Evolutionary conservation across 73 alveolate species (phyloP), one percentile per base, ranked within the genome.

Genomic region (Symbiodinium natans): DNA sequence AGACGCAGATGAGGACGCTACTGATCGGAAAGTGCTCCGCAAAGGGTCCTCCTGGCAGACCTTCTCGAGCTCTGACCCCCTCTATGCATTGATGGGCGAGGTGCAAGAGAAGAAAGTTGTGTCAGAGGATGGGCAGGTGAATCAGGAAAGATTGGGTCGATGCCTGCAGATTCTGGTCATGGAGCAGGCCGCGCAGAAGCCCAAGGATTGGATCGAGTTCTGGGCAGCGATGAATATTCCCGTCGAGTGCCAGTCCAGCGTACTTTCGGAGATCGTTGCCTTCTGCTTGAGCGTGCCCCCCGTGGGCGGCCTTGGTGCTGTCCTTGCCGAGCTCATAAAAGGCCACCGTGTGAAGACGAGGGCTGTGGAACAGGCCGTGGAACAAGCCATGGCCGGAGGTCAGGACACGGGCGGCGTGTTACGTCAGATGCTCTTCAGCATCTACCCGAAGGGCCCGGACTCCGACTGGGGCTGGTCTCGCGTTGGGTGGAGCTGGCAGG

Each of bases 11-110:
- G 40, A 63, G 27, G 80, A 63, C 38, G 9, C 38, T 11, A 36
- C 36, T 63, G 80, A 63, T 63, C 80, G 40, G 11, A 63, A 63
- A 27, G 43, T 43, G 43, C 41, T 74, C 25, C 84, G 84, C 23
- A 74, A 74, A 34, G 84, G 43, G 11, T 74, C 84, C 13, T 33
- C 43, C 40, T 90, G 97, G 97, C 77, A 42, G 19, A 68, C 46
- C 88, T 90, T 90, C 88, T 31, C 41, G 27, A 40, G 88, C 89
- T 71, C 82, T 42, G 97, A 90, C 54, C 97, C 97, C 21, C 89
- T 90, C 41, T 90, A 90, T 43, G 97, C 97, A 8, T n/a, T 90
- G 46, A 90, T 63, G 97, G 97, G 97, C 36, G 88, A 90, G 42
- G 46, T 90, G 40, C 86, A 74, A 40, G 68, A 71, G 39, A 85